Evolutionary conservation across 208 protist species (phyloP), one percentile per base, ranked within the genome.

Genomic region (Strigomonas galati): DNA sequence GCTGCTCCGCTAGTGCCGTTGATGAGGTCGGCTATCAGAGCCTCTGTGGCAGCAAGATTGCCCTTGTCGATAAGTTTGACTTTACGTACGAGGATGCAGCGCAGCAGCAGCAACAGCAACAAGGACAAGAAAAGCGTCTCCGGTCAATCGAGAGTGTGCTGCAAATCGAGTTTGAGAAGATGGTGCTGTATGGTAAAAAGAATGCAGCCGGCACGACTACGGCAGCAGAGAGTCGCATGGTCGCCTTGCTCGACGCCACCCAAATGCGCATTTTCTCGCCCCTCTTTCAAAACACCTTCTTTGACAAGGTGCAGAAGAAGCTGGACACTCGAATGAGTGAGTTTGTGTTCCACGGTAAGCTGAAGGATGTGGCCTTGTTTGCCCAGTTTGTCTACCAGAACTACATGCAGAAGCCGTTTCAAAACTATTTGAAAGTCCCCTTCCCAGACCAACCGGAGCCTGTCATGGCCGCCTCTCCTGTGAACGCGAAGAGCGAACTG

Each of bases 321-420:
- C 4, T 62, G 19, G 21, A 52, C 26, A 51, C 46, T 2, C n/a
- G 19, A 3, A 52, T 62, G 28, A 37, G 58, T 15, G 58, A 62
- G 12, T 30, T 52, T 2, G 10, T 62, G 7, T 62, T 62, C 37
- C 58, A 62, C 58, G 58, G 58, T 6, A 62, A 49, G n/a, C 10
- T 43, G 32, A 23, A 44, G 4, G 58, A 62, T 52, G 23, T 62
- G 7, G 6, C 37, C 37, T 26, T 21, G 4, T 27, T 62, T 9
- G 49, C 26, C 52, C 37, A 24, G 30, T 62, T 62, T 49, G 6
- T 51, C 5, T 19, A 27, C 26, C 6, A 49, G 14, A 62, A 62
- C 35, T 62, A 32, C 32, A 49, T 51, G 15, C 9, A 30, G 28
- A 43, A 52, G 17, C 35, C 58, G 15, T 62, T 62, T 52, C 37